Evolutionary conservation across 306 rosid species (phyloP).

Genomic region (Rosa chinensis): DNA sequence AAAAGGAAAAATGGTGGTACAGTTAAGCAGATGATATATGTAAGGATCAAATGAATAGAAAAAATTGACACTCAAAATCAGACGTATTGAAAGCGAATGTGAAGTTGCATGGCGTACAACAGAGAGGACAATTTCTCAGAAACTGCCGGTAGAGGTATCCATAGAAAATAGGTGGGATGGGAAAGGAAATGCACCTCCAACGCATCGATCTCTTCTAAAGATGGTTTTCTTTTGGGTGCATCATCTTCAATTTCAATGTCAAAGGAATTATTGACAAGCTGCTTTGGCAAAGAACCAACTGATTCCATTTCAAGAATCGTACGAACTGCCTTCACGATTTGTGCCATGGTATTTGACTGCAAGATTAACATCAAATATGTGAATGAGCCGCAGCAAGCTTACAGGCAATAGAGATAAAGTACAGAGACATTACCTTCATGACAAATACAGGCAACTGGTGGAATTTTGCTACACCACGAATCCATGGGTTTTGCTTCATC

Average conservation of each 20-base stretch:
- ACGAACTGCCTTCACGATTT: slow-evolving; percentile 92
- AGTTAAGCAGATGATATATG: neutral
- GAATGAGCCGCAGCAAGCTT: slow-evolving; percentile 2
- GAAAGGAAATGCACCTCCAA: slow-evolving; percentile 70
- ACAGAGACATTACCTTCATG: slow-evolving; percentile 61
- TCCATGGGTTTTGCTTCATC: slow-evolving; percentile 83
- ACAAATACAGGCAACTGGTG: slow-evolving; percentile 89
- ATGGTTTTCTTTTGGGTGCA: slow-evolving; percentile 81
- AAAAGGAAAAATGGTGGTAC: neutral
- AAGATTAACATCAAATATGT: slow-evolving; percentile 27
- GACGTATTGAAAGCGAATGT: neutral
- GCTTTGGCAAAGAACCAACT: slow-evolving; percentile 43
- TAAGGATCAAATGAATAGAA: neutral
- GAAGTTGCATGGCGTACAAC: slow-evolving; percentile 9
- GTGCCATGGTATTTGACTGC: slow-evolving; percentile 97
- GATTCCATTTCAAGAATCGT: slow-evolving; percentile 83
- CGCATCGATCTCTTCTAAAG: slow-evolving; percentile 92
- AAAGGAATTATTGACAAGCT: slow-evolving; percentile 39
- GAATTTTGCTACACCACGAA: slow-evolving; percentile 83
- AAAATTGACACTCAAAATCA: neutral
- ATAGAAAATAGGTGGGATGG: slow-evolving; percentile 10
- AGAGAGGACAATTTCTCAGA: neutral
- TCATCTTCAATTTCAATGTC: slow-evolving; percentile 84
- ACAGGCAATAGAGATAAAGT: neutral
- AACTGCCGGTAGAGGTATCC: slow-evolving; percentile 7